Evolutionary conservation across 78 protist genomes (phyloP), one percentile per base, ranked within the genome.

Genomic region (Dictyostelium citrinum): DNA sequence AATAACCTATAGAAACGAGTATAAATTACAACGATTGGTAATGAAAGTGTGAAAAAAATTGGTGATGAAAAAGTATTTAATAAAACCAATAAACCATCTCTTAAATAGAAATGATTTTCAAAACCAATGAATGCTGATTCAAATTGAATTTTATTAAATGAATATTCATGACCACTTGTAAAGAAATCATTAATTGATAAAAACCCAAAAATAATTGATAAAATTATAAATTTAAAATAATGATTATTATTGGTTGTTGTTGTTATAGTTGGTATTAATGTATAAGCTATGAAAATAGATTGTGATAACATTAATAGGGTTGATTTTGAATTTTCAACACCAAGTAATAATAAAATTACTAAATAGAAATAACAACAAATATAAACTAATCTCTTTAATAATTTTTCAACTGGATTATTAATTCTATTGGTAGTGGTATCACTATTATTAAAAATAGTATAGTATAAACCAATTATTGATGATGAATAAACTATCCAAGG

Each of bases 141-240:
- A n/a, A 91, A 91, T 60, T 91, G 95, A 39, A 91, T 91, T 61
- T 82, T 78, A 39, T 43, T 91, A 29, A 91, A 83, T 17, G 68
- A 35, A 39, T 91, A 83, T 27, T 81, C 86, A 49, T 91, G 95
- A 11, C 81, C 91, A 33, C 78, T 91, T 39, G 88, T 39, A 35
- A 83, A 82, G 79, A 83, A 91, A 60, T 77, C 76, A 31, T 37
- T 8, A 2, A 91, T 39, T 45, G 84, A 20, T 29, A 91, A 67
- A 41, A 91, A 84, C 16, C 90, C 95, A 10, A 8, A 91, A 3
- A 91, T 2, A 43, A 35, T n/a, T 22, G 81, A 75, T 27, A 64
- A 27, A n/a, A 75, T 8, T n/a, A 75, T 75, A 3, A 75, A 41
- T 5, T 75, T 75, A 22, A 71, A 71, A 71, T 75, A 75, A 41